Percentiles rank a stretch among this genome's conserved stretches.
Evolutionary conservation across 352 stramenopile genomes (phyloP).

Genomic region (Globisporangium echinulatum): DNA sequence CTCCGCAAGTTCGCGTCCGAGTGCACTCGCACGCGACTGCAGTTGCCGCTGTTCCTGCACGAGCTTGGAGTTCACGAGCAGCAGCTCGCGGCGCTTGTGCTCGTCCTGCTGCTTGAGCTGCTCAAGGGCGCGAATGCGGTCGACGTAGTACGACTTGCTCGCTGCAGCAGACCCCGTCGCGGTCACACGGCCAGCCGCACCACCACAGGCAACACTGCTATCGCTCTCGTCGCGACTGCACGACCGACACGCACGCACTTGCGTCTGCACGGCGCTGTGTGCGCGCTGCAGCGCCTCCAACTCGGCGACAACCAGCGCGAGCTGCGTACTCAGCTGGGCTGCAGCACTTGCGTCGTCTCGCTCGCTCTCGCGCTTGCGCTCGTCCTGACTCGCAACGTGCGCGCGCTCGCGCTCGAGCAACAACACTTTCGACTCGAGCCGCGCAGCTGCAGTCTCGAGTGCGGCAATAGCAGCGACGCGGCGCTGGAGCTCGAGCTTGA

Average conservation of each 20-base stretch:
- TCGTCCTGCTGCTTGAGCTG: slow-evolving; percentile 30
- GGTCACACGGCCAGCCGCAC: neutral
- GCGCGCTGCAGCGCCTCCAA: slow-evolving; percentile 39
- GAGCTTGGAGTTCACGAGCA: slow-evolving; percentile 61
- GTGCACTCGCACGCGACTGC: slow-evolving; percentile 25
- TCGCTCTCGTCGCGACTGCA: neutral
- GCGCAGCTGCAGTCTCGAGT: slow-evolving; percentile 26
- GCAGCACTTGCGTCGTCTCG: slow-evolving; percentile 23
- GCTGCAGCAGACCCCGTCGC: neutral
- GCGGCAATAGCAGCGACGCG: slow-evolving; percentile 14
- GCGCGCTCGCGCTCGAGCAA: slow-evolving; percentile 44
- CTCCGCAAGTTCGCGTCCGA: slow-evolving; percentile 23
- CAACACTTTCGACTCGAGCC: slow-evolving; percentile 38
- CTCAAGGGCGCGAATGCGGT: slow-evolving; percentile 48
- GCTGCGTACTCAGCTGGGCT: slow-evolving; percentile 33
- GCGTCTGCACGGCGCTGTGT: slow-evolving; percentile 28
- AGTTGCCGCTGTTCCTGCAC: slow-evolving; percentile 59
- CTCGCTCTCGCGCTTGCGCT: slow-evolving; percentile 25
- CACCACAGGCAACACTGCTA: neutral
- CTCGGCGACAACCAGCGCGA: slow-evolving; percentile 33
- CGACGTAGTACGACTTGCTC: slow-evolving; percentile 31
- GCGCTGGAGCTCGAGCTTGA: slow-evolving; percentile 31
- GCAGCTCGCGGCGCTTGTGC: slow-evolving; percentile 52
- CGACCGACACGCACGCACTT: slow-evolving; percentile 16
- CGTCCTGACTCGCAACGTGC: slow-evolving; percentile 29